These are phyloP conservation scores for Bathelium albidoporum DNA, from an alignment of 495 filamentous ascomycete genomes.

Conservation along the genomic window DNA sequence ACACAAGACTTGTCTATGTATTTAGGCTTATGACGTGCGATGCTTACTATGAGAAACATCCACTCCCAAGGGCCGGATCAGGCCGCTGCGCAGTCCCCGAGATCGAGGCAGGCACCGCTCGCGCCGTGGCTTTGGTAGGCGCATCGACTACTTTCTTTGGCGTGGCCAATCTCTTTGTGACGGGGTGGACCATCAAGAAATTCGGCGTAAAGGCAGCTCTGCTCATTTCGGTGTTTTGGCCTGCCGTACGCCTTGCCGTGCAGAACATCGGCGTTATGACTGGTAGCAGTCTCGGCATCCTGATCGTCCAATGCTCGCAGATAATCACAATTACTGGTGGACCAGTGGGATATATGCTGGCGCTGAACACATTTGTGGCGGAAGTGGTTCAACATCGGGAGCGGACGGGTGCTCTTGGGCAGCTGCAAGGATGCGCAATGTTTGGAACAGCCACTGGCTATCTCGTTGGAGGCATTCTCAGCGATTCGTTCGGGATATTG, in stretches of 20 bases:
- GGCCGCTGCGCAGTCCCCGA: slow-evolving; percentile 39
- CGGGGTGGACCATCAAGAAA: slow-evolving; percentile 46
- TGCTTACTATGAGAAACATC: slow-evolving; percentile 43
- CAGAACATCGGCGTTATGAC: slow-evolving; percentile 45
- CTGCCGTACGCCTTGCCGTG: slow-evolving; percentile 41
- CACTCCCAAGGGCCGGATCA: slow-evolving; percentile 19
- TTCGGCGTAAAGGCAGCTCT: slow-evolving; percentile 44
- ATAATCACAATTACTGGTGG: slow-evolving; percentile 47
- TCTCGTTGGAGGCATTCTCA: slow-evolving; percentile 43
- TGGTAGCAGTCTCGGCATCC: slow-evolving; percentile 41
- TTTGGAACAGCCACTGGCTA: slow-evolving; percentile 45
- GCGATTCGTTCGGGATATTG: slow-evolving; percentile 40
- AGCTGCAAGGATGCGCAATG: slow-evolving; percentile 45
- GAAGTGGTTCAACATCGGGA: slow-evolving; percentile 40
- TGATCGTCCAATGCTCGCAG: slow-evolving; percentile 47
- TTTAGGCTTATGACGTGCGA: slow-evolving; percentile 51
- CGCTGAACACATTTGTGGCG: slow-evolving; percentile 44
- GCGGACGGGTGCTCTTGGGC: slow-evolving; percentile 43
- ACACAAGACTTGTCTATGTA: slow-evolving; percentile 42
- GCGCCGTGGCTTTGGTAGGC: slow-evolving; percentile 41
- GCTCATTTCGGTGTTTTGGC: slow-evolving; percentile 40
- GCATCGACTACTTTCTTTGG: slow-evolving; percentile 35
- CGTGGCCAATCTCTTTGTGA: slow-evolving; percentile 46
- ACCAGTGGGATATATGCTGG: slow-evolving; percentile 45
- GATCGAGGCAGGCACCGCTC: slow-evolving; percentile 47